phyloP scores from a whole-genome alignment of 306 rosid genomes.

The Senna siamea region DNA sequence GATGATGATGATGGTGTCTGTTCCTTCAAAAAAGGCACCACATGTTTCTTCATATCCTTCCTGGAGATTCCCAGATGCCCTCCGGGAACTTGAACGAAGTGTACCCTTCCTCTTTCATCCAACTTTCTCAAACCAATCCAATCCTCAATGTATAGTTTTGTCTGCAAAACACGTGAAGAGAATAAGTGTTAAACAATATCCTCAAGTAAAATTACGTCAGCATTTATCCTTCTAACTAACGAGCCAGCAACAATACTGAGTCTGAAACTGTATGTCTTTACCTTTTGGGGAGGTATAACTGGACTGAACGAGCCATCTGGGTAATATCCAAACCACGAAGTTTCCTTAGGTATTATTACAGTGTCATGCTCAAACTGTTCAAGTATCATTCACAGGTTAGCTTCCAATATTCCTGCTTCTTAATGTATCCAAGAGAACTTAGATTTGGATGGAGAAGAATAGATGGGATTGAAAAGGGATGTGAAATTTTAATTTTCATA shows the following conservation, averaged over 20 bases:
- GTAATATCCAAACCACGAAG: conserved; percentile 71
- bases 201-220: neutral
- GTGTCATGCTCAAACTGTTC: conserved; percentile 63
- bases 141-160: conserved; percentile 76
- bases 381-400: conserved; percentile 1
- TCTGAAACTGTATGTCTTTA: conserved; percentile 6
- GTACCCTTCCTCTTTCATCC: conserved; percentile 83
- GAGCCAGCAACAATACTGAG: no score
- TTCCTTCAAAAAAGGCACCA: conserved; percentile 66
- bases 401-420: neutral
- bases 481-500: no score
- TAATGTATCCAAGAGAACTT: no score
- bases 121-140: conserved; percentile 87
- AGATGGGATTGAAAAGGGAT: no score
- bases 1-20: conserved; percentile 32
- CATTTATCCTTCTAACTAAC: no score
- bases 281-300: conserved; percentile 58
- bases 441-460: no score
- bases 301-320: conserved; percentile 60
- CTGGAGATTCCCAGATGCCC: conserved; percentile 72
- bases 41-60: conserved; percentile 60
- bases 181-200: neutral
- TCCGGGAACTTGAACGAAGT: conserved; percentile 65
- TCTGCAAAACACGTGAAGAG: conserved; percentile 53
- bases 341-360: conserved; percentile 63